Evolutionary conservation across 352 stramenopile species (phyloP), one percentile per base, ranked within the genome.

Genomic region (Globisporangium acanthophoron): DNA sequence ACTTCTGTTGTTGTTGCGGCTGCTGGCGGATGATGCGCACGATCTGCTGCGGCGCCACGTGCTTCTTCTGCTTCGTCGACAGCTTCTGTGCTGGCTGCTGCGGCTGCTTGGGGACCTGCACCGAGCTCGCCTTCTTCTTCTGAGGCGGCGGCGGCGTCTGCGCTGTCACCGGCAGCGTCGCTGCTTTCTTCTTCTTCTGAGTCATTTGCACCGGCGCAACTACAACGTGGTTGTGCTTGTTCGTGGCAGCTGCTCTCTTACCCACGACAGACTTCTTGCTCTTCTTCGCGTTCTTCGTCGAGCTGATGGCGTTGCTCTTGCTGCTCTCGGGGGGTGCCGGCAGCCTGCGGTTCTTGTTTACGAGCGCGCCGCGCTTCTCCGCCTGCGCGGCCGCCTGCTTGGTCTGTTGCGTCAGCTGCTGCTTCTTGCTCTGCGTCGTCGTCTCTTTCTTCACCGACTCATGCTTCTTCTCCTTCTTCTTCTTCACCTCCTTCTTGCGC

Each of bases 331-430:
- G 27, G 20, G 60, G 53, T 1, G 13, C 11, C 44, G 57, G 48
- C 18, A 85, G 35, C 0, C 68, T 64, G n/a, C 73, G 75, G 49
- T 80, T 82, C 64, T 82, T 82, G 65, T 67, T 73, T 31, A 77
- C 51, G 7, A 80, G 52, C 5, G 73, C 66, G 11, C 72, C 80
- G 47, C 73, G 74, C 52, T 76, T 71, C 12, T 43, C 44, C 35
- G 59, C 52, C 45, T 71, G 69, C 4, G 31, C 44, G 1, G 45
- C 64, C 58, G 76, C 74, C 13, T 50, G 3, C 9, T 41, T 48
- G 16, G 48, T 57, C 21, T 74, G 55, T 46, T 69, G 56, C 24
- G 61, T 46, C 3, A 33, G 16, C 13, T 62, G 52, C 47, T 64
- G 54, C 29, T 70, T 65, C 53, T 66, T 58, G 5, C 43, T 24